Conservation (phyloP, 768 basidiomycete species). For the Lactarius trivialis region DNA sequence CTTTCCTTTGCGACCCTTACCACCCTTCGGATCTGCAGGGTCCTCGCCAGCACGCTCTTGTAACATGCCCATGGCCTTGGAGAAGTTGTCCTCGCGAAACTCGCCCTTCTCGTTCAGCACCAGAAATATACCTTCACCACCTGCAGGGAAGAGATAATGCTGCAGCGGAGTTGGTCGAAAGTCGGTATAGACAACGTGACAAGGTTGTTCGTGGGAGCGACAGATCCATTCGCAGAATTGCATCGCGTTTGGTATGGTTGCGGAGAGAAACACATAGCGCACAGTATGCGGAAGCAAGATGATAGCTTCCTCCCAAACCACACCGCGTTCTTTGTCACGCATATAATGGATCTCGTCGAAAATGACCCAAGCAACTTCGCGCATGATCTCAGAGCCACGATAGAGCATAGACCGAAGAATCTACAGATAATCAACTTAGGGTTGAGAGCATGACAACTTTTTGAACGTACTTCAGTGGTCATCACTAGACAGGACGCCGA, state of each 20-base stretch:
- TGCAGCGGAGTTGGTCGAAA: constrained; percentile 97
- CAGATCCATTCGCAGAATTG: constrained; percentile 99
- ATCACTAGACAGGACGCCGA: constrained; percentile 96
- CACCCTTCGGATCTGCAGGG: constrained; percentile 78
- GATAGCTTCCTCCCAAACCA: constrained; percentile 99
- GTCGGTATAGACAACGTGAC: constrained; percentile 98
- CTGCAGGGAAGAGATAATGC: constrained; percentile 95
- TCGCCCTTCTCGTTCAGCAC: constrained; percentile 99
- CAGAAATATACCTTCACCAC: constrained; percentile 93
- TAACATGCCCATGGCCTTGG: constrained; percentile 93
- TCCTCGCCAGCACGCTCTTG: constrained; percentile 83
- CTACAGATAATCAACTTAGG: constrained; percentile 36
- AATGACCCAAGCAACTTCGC: constrained; percentile 99
- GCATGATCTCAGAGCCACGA: constrained; percentile 97
- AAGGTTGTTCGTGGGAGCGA: constrained; percentile 94
- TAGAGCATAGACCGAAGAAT: constrained; percentile 99
- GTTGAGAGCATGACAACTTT: not conserved
- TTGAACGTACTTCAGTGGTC: constrained; percentile 83
- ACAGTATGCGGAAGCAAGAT: constrained; percentile 95
- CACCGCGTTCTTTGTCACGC: constrained; percentile 98
- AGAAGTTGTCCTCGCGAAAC: constrained; percentile 95
- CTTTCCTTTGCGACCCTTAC: constrained; percentile 88
- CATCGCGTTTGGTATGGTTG: constrained; percentile 99
- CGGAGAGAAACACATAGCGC: constrained; percentile 96
- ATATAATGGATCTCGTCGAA: constrained; percentile 99